These are phyloP conservation scores for Chalciporus piperatus DNA, from an alignment of 768 basidiomycete species.

Conservation along the genomic window DNA sequence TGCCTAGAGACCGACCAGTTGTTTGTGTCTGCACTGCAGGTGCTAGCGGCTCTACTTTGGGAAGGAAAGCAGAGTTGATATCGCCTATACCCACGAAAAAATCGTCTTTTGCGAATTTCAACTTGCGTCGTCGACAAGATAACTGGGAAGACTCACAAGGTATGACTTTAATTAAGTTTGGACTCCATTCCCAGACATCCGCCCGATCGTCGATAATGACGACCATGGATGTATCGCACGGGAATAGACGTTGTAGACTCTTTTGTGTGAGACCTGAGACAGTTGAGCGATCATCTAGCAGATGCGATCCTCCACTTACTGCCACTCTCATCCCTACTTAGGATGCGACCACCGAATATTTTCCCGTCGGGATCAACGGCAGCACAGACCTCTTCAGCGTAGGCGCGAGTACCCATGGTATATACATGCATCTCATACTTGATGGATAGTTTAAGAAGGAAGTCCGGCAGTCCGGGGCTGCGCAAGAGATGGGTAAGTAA, in stretches of 20 bases:
- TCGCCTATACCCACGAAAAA: conserved; percentile 98
- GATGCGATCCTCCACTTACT: conserved; percentile 53
- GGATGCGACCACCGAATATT: conserved; percentile 82
- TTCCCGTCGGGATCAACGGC: conserved; percentile 88
- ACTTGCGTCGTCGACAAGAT: not conserved
- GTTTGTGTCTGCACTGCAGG: conserved; percentile 24
- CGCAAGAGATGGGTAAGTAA: not conserved
- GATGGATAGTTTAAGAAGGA: conserved; percentile 65
- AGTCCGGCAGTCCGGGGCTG: conserved; percentile 81
- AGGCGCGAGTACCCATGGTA: conserved; percentile 98
- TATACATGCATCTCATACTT: conserved; percentile 99
- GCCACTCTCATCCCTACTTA: conserved; percentile 95
- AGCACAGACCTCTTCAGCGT: conserved; percentile 92
- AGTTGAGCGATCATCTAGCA: conserved; percentile 11
- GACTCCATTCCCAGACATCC: conserved; percentile 98
- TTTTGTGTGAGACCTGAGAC: conserved; percentile 82
- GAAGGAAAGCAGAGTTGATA: conserved; percentile 93
- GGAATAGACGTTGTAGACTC: conserved; percentile 87
- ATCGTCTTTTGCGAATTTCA: conserved; percentile 59
- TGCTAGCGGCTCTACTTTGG: conserved; percentile 59
- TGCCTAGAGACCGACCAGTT: conserved; percentile 17
- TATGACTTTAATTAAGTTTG: conserved; percentile 94
- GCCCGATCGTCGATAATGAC: conserved; percentile 98
- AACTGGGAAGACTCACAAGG: conserved; percentile 63
- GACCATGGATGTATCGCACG: conserved; percentile 97